phyloP scores from a whole-genome alignment of 768 basidiomycete genomes.

The Serendipita vermifera region DNA sequence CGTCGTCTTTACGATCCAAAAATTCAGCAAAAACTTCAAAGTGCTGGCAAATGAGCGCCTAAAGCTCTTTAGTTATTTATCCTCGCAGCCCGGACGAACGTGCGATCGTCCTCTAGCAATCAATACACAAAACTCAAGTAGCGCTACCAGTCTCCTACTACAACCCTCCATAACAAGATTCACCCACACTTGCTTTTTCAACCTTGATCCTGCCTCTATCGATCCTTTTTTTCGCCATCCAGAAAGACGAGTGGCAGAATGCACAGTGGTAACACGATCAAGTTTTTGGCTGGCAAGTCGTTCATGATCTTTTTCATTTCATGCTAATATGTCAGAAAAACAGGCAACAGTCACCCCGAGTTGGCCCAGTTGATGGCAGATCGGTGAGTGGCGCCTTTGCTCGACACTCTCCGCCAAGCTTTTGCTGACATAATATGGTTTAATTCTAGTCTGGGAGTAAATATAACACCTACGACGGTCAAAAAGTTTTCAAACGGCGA shows the following conservation, averaged over 20 bases:
- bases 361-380: constrained; percentile 91
- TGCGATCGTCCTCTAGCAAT: no score
- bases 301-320: not conserved
- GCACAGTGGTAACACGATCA: constrained; percentile 22
- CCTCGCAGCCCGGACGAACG: no score
- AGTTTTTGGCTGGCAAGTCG: constrained; percentile 18
- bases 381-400: constrained; percentile 65
- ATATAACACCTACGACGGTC: constrained; percentile 72
- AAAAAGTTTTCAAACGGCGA: constrained; percentile 92
- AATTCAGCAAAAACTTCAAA: no score
- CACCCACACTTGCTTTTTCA: no score
- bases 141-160: no score
- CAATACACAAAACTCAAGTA: no score
- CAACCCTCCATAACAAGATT: no score
- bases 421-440: constrained; percentile 31
- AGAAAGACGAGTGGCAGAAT: constrained; percentile 7
- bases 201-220: no score
- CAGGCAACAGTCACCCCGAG: constrained; percentile 97
- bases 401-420: constrained; percentile 30
- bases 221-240: constrained; percentile 9
- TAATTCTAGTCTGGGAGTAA: constrained; percentile 66
- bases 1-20: no score
- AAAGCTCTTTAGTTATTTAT: no score
- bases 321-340: no score
- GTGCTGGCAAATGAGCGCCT: no score